Percentiles rank a stretch among this genome's conserved stretches.
Evolutionary conservation across 2,329 filamentous ascomycete species (phyloP).

Genomic region (Ilyonectria robusta): DNA sequence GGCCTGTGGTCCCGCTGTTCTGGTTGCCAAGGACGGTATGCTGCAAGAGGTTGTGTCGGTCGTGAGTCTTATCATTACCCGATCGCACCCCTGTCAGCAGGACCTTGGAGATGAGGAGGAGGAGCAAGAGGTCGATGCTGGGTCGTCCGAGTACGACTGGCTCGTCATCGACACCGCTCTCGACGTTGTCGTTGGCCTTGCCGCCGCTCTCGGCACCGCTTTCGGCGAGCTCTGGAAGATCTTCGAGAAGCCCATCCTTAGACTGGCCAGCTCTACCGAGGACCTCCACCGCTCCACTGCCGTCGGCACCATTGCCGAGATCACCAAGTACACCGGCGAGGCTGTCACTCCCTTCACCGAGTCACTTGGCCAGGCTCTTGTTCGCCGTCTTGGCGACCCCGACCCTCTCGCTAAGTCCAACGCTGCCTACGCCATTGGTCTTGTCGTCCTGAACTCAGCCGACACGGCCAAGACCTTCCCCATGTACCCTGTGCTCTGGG

Average conservation of each 20-base stretch:
- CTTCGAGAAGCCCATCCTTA: constrained; percentile 92
- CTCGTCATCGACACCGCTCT: constrained; percentile 94
- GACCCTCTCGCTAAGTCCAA: constrained; percentile 96
- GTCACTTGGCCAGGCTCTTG: constrained; percentile 81
- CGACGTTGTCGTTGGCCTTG: constrained; percentile 89
- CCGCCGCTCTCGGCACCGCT: constrained; percentile 82
- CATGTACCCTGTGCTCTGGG: constrained; percentile 83
- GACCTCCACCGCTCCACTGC: constrained; percentile 89
- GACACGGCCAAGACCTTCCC: constrained; percentile 79
- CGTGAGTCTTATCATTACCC: constrained; percentile 84
- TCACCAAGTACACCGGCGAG: constrained; percentile 85
- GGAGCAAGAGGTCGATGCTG: constrained; percentile 77
- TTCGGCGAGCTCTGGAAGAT: constrained; percentile 95
- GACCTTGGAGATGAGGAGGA: constrained; percentile 89
- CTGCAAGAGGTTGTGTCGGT: constrained; percentile 84
- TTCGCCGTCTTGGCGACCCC: constrained; percentile 90
- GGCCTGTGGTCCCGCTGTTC: constrained; percentile 88
- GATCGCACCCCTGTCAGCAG: constrained; percentile 92
- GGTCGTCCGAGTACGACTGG: constrained; percentile 97
- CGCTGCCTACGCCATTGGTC: constrained; percentile 90
- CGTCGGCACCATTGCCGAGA: constrained; percentile 93
- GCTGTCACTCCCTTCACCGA: constrained; percentile 87
- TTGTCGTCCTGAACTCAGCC: constrained; percentile 85
- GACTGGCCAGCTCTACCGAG: constrained; percentile 89
- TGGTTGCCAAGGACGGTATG: constrained; percentile 77